Evolutionary conservation across 352 stramenopile genomes (phyloP), one percentile per base, ranked within the genome.

Genomic region (Phytophthora tubulina): DNA sequence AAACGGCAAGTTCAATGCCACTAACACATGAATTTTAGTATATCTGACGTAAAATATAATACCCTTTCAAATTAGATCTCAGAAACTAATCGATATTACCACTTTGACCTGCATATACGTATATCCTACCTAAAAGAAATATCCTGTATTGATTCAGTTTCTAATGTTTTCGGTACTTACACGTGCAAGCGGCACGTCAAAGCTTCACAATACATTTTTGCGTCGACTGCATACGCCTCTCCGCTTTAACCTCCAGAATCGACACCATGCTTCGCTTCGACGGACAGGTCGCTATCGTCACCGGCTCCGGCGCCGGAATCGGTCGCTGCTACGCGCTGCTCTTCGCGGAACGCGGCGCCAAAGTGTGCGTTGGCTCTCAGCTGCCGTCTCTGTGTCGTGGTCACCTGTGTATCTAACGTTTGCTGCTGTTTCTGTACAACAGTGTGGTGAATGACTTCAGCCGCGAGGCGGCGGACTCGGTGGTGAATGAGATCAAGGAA

Each of bases 361-460:
- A 96, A 81, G 85, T 96, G 86, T 92, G 72, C 77, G 85, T 92
- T 42, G 31, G 1, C 21, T 61, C 6, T 42, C 5, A 17, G 27
- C 49, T 30, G 6, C 27, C 4, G 10, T 52, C 15, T 27, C 21
- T 8, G 11, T 38, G 10, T 56, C 17, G 4, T 1, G 9, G 10
- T 8, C 38, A 21, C 33, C 13, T 45, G 9, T 41, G 41, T 58
- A 49, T 61, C 42, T 61, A 60, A 72, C 45, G 7, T 30, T 62
- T 33, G 21, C 41, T 30, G 2, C 55, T 14, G 8, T 46, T 9
- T 46, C 21, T 42, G 6, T 75, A 8, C 44, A 13, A 17, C 57
- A 91, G 84, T 57, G 86, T 96, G 31, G 84, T 95, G 51, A 94
- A 95, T 63, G 89, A 94, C 65, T 90, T 93, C 48, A 79, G 78